Percentiles rank a stretch among this genome's conserved stretches.
These are phyloP conservation scores for Kondoa subrosea DNA, from an alignment of 768 basidiomycete species.

Conservation along the genomic window DNA sequence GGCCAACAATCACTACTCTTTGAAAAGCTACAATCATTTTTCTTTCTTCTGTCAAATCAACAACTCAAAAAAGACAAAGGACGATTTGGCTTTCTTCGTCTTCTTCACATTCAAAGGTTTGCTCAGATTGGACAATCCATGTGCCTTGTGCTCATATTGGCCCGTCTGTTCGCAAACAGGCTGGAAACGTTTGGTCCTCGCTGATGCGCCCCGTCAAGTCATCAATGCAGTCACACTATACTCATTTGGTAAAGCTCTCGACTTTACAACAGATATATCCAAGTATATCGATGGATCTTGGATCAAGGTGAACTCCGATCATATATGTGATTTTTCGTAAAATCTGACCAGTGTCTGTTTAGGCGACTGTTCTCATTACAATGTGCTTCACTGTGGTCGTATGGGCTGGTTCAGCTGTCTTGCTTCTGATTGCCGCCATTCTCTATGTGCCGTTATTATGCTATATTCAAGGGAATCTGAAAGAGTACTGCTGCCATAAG, in stretches of 20 bases:
- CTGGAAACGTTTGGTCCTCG: slow-evolving; percentile 74
- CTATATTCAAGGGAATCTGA: slow-evolving; percentile 91
- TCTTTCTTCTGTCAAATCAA: slow-evolving; percentile 96
- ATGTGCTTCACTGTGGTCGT: slow-evolving; percentile 80
- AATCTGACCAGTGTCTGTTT: too few relatives aligned
- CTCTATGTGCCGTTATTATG: slow-evolving; percentile 85
- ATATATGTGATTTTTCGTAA: slow-evolving; percentile 38
- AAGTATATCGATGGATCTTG: slow-evolving; percentile 38
- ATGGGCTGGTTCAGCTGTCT: slow-evolving; percentile 63
- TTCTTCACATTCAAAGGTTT: slow-evolving; percentile 98
- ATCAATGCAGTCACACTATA: slow-evolving; percentile 97
- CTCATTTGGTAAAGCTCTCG: slow-evolving; percentile 59
- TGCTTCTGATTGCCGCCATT: slow-evolving; percentile 66
- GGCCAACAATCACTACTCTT: slow-evolving; percentile 82
- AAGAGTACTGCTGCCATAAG: slow-evolving; percentile 98
- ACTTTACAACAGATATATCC: slow-evolving; percentile 53
- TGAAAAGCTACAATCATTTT: slow-evolving; percentile 62
- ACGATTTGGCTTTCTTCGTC: slow-evolving; percentile 96
- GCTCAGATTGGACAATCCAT: slow-evolving; percentile 26
- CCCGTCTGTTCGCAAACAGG: slow-evolving; percentile 34
- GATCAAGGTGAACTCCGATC: slow-evolving; percentile 21
- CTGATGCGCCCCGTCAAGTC: slow-evolving; percentile 89
- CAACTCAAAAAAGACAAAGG: slow-evolving; percentile 85
- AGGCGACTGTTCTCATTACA: slow-evolving; percentile 66
- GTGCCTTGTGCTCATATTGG: neutral